These are phyloP conservation scores for Avena eriantha DNA, from an alignment of 176 grass and related monocot genomes.

Conservation along the genomic window DNA sequence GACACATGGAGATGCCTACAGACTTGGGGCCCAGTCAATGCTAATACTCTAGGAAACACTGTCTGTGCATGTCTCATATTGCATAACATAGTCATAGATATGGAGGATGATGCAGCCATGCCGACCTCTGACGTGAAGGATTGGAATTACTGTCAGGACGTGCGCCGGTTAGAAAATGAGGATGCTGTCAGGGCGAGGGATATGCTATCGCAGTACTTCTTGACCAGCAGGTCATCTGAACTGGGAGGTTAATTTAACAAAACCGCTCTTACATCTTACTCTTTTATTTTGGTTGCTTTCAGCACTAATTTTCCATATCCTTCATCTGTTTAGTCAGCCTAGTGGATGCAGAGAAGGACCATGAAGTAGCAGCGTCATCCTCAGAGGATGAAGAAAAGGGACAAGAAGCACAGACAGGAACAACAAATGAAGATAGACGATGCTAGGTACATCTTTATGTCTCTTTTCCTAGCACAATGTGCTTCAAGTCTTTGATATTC, in stretches of 20 bases:
- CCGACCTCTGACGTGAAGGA: too few relatives aligned
- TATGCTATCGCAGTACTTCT: not conserved
- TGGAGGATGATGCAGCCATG: too few relatives aligned
- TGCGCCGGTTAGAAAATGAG: too few relatives aligned
- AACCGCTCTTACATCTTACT: not conserved
- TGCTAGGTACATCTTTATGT: not conserved
- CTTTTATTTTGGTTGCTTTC: not conserved
- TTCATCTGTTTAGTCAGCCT: not conserved
- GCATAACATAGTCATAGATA: too few relatives aligned
- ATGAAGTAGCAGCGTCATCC: not conserved
- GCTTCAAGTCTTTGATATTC: not conserved
- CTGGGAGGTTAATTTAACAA: not conserved
- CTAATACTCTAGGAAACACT: too few relatives aligned
- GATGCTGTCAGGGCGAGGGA: too few relatives aligned
- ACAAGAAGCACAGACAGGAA: not conserved
- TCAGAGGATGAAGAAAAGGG: not conserved
- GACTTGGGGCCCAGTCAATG: too few relatives aligned
- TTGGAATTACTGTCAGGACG: too few relatives aligned
- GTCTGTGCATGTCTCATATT: too few relatives aligned
- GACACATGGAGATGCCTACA: not conserved
- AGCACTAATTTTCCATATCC: not conserved
- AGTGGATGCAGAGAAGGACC: not conserved
- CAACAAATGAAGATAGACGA: not conserved
- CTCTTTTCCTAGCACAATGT: not conserved
- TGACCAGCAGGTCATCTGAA: not conserved